Percentiles rank a stretch among this genome's conserved stretches.
Conservation (phyloP, 129 eudicot genomes). For the Centrapalus pauciflorus region DNA sequence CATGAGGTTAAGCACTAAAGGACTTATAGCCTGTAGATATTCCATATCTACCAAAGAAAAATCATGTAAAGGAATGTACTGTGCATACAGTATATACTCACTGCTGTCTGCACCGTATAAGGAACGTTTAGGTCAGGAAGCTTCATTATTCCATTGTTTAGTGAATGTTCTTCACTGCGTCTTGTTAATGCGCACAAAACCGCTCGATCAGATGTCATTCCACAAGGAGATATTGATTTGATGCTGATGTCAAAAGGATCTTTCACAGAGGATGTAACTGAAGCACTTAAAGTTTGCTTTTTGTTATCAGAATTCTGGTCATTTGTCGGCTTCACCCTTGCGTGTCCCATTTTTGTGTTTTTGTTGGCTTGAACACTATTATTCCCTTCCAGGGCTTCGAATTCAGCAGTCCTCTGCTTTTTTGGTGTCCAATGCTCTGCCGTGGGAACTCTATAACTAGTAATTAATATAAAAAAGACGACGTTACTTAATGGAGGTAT, state of each 20-base stretch:
- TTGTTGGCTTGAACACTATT: slow-evolving; percentile 9
- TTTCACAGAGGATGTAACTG: not conserved
- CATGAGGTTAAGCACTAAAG: too few relatives aligned
- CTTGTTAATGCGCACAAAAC: not conserved
- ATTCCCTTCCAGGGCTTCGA: slow-evolving; percentile 5
- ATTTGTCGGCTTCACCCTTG: slow-evolving; percentile 9
- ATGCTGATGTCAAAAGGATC: not conserved
- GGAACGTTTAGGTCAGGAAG: slow-evolving; percentile 26
- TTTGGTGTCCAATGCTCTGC: not conserved
- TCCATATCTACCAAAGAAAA: not conserved
- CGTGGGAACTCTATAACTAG: slow-evolving; percentile 10
- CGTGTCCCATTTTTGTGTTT: slow-evolving; percentile 10
- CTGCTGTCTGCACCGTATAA: slow-evolving; percentile 15
- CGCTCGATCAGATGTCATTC: not conserved
- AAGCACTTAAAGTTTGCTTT: not conserved
- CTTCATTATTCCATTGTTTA: slow-evolving; percentile 11
- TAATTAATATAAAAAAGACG: slow-evolving; percentile 5
- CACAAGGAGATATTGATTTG: not conserved
- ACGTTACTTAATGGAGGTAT: not conserved
- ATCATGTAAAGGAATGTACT: not conserved
- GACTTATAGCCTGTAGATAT: too few relatives aligned
- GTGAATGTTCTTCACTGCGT: slow-evolving; percentile 8
- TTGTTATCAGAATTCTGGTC: not conserved
- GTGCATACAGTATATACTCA: slow-evolving; percentile 17
- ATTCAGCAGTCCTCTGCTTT: slow-evolving; percentile 6